Percentiles rank a stretch among this genome's conserved stretches.
These are phyloP conservation scores for Phytophthora fragariaefolia DNA, from an alignment of 352 stramenopile species.

Conservation along the genomic window DNA sequence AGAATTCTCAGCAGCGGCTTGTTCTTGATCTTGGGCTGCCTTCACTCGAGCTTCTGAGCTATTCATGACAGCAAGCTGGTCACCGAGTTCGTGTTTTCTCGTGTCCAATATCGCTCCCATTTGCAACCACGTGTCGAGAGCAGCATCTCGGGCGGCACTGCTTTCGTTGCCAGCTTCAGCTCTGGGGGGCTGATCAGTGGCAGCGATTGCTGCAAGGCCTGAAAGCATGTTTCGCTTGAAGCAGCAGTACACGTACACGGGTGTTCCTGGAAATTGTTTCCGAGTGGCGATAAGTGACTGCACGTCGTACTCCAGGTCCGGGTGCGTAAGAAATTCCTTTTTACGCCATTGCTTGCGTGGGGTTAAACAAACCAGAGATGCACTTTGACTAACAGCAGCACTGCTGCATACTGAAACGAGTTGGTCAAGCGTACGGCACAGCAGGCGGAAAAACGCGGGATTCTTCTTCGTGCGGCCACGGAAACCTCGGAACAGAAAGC, in stretches of 20 bases:
- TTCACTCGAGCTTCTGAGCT: slow-evolving; percentile 16
- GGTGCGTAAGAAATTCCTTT: slow-evolving; percentile 58
- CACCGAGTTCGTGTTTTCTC: slow-evolving; percentile 17
- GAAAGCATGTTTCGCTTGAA: slow-evolving; percentile 26
- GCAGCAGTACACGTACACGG: slow-evolving; percentile 52
- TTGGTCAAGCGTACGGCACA: slow-evolving; percentile 44
- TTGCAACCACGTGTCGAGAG: slow-evolving; percentile 24
- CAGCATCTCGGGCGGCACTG: slow-evolving; percentile 9
- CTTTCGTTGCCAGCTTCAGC: background rate
- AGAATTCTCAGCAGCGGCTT: slow-evolving; percentile 11
- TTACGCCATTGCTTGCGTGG: slow-evolving; percentile 74
- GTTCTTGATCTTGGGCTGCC: slow-evolving; percentile 24
- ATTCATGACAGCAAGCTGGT: slow-evolving; percentile 21
- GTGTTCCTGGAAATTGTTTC: slow-evolving; percentile 26
- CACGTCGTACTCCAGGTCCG: slow-evolving; percentile 38
- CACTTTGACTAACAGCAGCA: background rate
- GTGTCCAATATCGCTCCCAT: slow-evolving; percentile 23
- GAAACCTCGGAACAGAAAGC: slow-evolving; percentile 58
- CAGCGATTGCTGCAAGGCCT: background rate
- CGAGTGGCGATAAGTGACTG: slow-evolving; percentile 32
- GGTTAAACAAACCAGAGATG: slow-evolving; percentile 51
- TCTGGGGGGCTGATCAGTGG: background rate
- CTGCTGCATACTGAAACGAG: slow-evolving; percentile 29
- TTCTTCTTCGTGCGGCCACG: slow-evolving; percentile 61
- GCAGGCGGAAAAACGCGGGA: slow-evolving; percentile 45